Evolutionary conservation across 371 early-diverging fungal species (phyloP).

Genomic region (Umbelopsis sp.): DNA sequence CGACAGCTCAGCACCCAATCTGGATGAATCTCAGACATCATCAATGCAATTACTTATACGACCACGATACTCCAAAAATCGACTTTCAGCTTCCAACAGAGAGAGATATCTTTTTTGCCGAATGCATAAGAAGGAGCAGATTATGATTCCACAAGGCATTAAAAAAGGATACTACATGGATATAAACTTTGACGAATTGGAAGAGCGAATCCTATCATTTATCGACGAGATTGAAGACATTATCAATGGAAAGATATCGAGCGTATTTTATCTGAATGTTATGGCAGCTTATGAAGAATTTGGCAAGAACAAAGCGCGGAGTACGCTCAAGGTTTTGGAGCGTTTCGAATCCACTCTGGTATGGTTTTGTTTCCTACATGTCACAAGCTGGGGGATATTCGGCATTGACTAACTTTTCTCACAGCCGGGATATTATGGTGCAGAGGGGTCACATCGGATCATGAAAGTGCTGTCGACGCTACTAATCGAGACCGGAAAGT

Average conservation of each 20-base stretch:
- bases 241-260: slow-evolving; percentile 32
- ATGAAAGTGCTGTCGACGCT: slow-evolving; percentile 39
- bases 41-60: slow-evolving; percentile 13
- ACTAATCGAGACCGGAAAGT: slow-evolving; percentile 40
- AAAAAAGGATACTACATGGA: slow-evolving; percentile 40
- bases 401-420: neutral
- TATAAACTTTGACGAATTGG: slow-evolving; percentile 46
- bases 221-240: slow-evolving; percentile 39
- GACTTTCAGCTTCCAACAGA: neutral
- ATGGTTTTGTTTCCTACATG: slow-evolving; percentile 5
- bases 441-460: slow-evolving; percentile 50
- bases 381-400: neutral
- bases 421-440: slow-evolving; percentile 71
- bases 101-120: slow-evolving; percentile 46
- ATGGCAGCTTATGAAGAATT: slow-evolving; percentile 42
- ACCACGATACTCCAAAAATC: neutral
- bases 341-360: slow-evolving; percentile 47
- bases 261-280: slow-evolving; percentile 40
- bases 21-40: neutral
- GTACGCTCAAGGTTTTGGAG: slow-evolving; percentile 40
- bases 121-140: slow-evolving; percentile 49
- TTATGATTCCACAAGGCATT: slow-evolving; percentile 46
- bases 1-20: neutral
- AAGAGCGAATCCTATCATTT: slow-evolving; percentile 32
- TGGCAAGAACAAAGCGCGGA: slow-evolving; percentile 53